Evolutionary conservation across 2,329 filamentous ascomycete genomes (phyloP).

Genomic region (Dothistroma septosporum): DNA sequence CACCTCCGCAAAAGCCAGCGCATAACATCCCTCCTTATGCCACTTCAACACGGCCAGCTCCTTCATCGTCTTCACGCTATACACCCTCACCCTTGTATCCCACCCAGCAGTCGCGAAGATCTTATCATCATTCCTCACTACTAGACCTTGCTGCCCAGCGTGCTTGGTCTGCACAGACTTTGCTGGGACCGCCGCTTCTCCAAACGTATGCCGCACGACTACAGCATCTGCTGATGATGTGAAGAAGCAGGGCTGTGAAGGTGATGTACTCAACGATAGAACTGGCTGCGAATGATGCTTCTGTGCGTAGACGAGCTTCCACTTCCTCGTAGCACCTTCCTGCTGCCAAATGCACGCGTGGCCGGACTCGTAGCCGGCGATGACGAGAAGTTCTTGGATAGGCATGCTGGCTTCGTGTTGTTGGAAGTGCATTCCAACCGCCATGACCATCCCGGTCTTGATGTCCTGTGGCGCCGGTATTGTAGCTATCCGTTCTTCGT

Average conservation of each 20-base stretch:
- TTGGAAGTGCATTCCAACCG: constrained; percentile 52
- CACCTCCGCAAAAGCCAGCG: constrained; percentile 64
- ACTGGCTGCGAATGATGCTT: constrained; percentile 75
- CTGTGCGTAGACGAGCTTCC: constrained; percentile 58
- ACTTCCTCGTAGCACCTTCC: constrained; percentile 42
- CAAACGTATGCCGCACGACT: constrained; percentile 69
- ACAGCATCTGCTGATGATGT: constrained; percentile 79
- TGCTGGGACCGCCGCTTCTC: background rate
- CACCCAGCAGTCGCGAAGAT: constrained; percentile 90
- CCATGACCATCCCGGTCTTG: constrained; percentile 80
- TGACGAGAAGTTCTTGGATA: constrained; percentile 53
- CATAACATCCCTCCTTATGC: constrained; percentile 85
- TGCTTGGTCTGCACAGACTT: constrained; percentile 69
- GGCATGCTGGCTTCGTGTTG: constrained; percentile 32
- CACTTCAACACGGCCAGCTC: constrained; percentile 91
- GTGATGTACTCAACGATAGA: constrained; percentile 55
- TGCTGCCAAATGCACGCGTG: constrained; percentile 56
- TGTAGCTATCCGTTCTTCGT: constrained; percentile 62
- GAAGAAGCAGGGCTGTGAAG: constrained; percentile 57
- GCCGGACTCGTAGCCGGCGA: constrained; percentile 83
- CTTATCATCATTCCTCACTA: constrained; percentile 71
- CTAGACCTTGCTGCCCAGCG: constrained; percentile 79
- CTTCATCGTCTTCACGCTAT: constrained; percentile 69
- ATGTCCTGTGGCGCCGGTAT: constrained; percentile 50
- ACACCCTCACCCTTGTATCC: constrained; percentile 79